Evolutionary conservation across 2,329 filamentous ascomycete genomes (phyloP).

Genomic region (Monilinia polystroma): DNA sequence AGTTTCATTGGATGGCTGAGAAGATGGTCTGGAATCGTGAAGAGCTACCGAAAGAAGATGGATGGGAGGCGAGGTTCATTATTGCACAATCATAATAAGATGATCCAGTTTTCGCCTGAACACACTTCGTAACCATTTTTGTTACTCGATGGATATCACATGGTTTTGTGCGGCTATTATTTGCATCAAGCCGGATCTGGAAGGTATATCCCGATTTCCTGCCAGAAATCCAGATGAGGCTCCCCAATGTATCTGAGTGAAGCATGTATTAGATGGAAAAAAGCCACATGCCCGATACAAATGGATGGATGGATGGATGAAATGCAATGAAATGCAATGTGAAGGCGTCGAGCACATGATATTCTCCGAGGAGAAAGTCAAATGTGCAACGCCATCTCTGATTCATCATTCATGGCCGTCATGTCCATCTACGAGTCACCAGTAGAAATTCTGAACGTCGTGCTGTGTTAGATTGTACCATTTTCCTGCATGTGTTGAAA

Average conservation of each 20-base stretch:
- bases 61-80: not conserved
- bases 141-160: conserved; percentile 13
- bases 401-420: not conserved
- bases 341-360: conserved; percentile 15
- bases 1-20: conserved; percentile 2
- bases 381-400: conserved; percentile 11
- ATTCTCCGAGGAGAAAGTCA: conserved; percentile 16
- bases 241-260: conserved; percentile 2
- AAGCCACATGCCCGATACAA: not conserved
- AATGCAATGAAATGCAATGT: too few species aligned
- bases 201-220: too few species aligned
- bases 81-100: not conserved
- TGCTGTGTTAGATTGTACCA: conserved; percentile 4
- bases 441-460: not conserved
- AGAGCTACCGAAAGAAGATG: not conserved
- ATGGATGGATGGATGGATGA: not conserved
- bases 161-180: not conserved
- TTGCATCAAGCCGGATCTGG: not conserved
- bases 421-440: not conserved
- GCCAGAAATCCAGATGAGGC: not conserved
- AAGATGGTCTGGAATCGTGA: conserved; percentile 2
- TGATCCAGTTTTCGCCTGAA: too few species aligned
- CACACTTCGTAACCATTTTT: not conserved
- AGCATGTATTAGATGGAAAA: not conserved
- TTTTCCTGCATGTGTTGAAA: conserved; percentile 4